Conservation (phyloP, 2,329 filamentous ascomycete species). For the Botrytis paeoniae region DNA sequence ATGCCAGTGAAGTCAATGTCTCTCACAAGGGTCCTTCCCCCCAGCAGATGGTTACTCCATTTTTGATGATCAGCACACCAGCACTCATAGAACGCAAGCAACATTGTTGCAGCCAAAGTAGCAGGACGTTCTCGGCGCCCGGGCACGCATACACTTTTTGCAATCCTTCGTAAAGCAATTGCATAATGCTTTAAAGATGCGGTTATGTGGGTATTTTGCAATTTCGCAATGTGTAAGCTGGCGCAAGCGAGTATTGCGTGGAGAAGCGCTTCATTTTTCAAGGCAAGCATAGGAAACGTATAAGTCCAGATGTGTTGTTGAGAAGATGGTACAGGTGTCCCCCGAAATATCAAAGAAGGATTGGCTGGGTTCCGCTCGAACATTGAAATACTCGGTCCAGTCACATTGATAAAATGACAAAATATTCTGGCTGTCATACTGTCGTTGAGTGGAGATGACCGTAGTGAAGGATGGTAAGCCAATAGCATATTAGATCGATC, state of each 20-base stretch:
- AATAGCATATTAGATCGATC: conserved; percentile 51
- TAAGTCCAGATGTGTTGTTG: conserved; percentile 68
- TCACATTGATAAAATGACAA: conserved; percentile 87
- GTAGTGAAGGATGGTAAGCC: conserved; percentile 63
- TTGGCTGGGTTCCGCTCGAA: conserved; percentile 82
- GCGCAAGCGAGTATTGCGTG: conserved; percentile 87
- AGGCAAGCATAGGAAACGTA: conserved; percentile 76
- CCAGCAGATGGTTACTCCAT: conserved; percentile 90
- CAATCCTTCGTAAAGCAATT: conserved; percentile 74
- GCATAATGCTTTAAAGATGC: conserved; percentile 91
- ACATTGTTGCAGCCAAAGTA: conserved; percentile 81
- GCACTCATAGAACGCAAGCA: conserved; percentile 90
- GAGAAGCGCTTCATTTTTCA: conserved; percentile 81
- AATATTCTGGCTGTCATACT: conserved; percentile 79
- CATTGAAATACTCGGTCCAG: conserved; percentile 79
- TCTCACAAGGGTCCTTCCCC: conserved; percentile 74
- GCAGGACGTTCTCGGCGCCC: conserved; percentile 69
- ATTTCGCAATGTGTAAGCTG: conserved; percentile 81
- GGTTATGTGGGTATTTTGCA: conserved; percentile 70
- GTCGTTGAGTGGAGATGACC: conserved; percentile 73
- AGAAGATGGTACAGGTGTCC: conserved; percentile 57
- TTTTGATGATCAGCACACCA: conserved; percentile 93
- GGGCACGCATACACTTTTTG: conserved; percentile 68
- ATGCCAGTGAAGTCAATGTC: conserved; percentile 78
- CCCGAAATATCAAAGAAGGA: conserved; percentile 62